Base-by-base conservation (phyloP, 140 eudicot genomes). In the Senecio squalidus region DNA sequence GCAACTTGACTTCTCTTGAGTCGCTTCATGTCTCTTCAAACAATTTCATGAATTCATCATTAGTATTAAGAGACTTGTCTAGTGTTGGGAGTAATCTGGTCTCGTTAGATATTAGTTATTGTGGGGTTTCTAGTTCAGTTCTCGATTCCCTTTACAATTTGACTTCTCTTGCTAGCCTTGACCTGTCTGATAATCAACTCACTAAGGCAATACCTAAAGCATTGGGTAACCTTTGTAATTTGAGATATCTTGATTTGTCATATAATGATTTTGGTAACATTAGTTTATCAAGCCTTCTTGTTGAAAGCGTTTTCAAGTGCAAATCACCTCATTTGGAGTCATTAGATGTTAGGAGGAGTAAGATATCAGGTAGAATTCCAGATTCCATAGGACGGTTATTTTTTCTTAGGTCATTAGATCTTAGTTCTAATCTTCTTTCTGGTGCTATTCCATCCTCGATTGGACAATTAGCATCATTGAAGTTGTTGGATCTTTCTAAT, bases 381-480 rank as follows among this genome's bases (percentile, higher is more conserved):
- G 26, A 51, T 64, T 49, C 61, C n/a, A 27, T 41, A 10, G 56
- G 54, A 41, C 7, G 22, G 9, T 20, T 64, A 36, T 51, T 41
- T 2, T 64, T 7, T 4, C 4, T 63, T 5, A 21, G 18, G 49
- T 10, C 5, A 1, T 31, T 63, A n/a, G 9, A 24, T 15, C 80
- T 74, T 40, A 23, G 1, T 47, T 2, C 2, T 3, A 47, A 47
- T 9, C 8, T 3, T 13, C 25, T 47, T 2, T 6, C 72, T 18
- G 45, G 72, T 54, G 29, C 49, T 1, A 56, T 67, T 56, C 73
- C 73, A 41, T 9, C 5, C n/a, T 55, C 63, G 8, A 28, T 66
- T n/a, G n/a, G n/a, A n/a, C n/a, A n/a, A n/a, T n/a, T n/a, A n/a
- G n/a, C n/a, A n/a, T n/a, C n/a, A n/a, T n/a, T n/a, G n/a, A n/a